Base-by-base conservation (phyloP, 208 protist species). In the Leishmania braziliensis region DNA sequence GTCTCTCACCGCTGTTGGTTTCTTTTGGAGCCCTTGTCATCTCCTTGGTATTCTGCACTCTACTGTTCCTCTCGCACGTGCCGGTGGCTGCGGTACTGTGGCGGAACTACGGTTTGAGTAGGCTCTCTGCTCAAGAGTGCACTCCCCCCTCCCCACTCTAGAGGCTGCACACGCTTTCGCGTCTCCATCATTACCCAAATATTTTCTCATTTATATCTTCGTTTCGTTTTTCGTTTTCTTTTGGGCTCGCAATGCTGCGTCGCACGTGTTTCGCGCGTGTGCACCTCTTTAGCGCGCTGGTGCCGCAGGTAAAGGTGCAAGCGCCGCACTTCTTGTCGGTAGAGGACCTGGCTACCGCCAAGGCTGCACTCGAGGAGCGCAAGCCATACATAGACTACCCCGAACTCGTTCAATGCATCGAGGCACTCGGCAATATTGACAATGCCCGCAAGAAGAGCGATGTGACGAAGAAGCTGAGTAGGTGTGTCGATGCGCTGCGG, bases 271-370 rank as follows among this genome's bases (percentile, higher is more conserved):
- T 88, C 1, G 72, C 75, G 3, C 78, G 84, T n/a, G 91, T 94
- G 36, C 92, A 97, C 72, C 83, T 97, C 54, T 97, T 97, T 80
- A 89, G 86, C 51, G 90, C 92, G 43, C 81, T 97, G 14, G 92
- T 97, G 58, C 95, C 95, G 12, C 77, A 81, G 3, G 88, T 89
- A 36, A 85, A 83, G 70, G 81, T 89, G 51, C 80, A 85, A 46
- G 79, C 68, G 5, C 88, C 88, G 18, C 68, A 88, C 75, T 79
- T 91, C 62, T 77, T 97, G 33, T 86, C 75, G 14, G 75, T 29
- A 0, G 85, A 87, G 4, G 66, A 91, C 33, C 68, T 95, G 56
- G 85, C 80, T 2, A 73, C 75, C 0, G 92, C 93, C 62, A 89
- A 92, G 75, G 73, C 80, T 0, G 91, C 89, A 5, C 69, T 91